Evolutionary conservation across 768 basidiomycete genomes (phyloP).

Genomic region (Tylopilus rubrobrunneus): DNA sequence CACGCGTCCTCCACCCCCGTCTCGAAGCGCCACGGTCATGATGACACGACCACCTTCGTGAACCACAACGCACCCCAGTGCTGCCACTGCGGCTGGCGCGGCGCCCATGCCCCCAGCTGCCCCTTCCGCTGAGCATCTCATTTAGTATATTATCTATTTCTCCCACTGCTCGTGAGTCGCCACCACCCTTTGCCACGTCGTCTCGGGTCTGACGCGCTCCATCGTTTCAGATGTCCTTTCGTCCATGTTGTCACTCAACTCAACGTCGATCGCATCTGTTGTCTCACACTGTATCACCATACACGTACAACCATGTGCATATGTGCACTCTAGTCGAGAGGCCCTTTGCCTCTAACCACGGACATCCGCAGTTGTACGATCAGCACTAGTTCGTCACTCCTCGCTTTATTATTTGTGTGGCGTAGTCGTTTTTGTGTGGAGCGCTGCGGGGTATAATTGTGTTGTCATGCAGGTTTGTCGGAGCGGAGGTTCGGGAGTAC

Average conservation of each 20-base stretch:
- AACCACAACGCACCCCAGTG: constrained; percentile 68
- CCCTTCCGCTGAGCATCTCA: constrained; percentile 51
- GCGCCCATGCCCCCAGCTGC: constrained; percentile 54
- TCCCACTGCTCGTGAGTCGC: constrained; percentile 20
- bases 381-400: constrained; percentile 5
- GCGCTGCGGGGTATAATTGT: constrained; percentile 9
- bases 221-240: constrained; percentile 12
- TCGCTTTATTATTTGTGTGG: constrained; percentile 8
- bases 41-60: constrained; percentile 31
- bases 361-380: constrained; percentile 29
- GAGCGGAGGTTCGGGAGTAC: constrained; percentile 15
- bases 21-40: constrained; percentile 19
- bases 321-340: constrained; percentile 30
- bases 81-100: constrained; percentile 75
- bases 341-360: constrained; percentile 4
- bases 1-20: constrained; percentile 21
- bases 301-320: constrained; percentile 32
- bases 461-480: constrained; percentile 24
- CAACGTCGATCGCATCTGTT: constrained; percentile 31
- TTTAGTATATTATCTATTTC: constrained; percentile 22
- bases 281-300: constrained; percentile 32
- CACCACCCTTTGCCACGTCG: neutral
- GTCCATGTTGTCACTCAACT: constrained; percentile 30
- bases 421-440: constrained; percentile 10
- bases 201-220: neutral